Evolutionary conservation across 78 protist species (phyloP).

Genomic region (Dictyostelium purpureum): DNA sequence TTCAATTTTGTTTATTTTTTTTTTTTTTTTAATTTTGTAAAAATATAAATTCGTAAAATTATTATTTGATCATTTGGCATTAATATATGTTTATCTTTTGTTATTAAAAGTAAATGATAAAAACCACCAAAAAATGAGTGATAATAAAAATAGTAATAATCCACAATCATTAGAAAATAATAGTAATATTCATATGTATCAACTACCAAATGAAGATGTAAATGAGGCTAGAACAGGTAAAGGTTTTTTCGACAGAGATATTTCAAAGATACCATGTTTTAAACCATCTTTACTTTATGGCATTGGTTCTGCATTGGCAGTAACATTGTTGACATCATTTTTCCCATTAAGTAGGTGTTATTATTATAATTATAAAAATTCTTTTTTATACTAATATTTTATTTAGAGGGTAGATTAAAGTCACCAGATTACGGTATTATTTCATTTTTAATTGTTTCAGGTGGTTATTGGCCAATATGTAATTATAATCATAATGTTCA

Average conservation of each 20-base stretch:
- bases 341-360: conserved; percentile 28
- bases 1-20: background rate
- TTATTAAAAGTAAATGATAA: too few relatives aligned
- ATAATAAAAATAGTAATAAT: background rate
- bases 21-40: background rate
- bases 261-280: conserved; percentile 48
- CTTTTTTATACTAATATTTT: background rate
- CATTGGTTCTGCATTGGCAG: conserved; percentile 44
- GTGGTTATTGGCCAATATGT: conserved; percentile 53
- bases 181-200: conserved; percentile 36
- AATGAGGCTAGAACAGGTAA: background rate
- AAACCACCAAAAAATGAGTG: conserved; percentile 12
- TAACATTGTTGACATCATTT: background rate
- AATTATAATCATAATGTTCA: conserved; percentile 57
- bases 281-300: conserved; percentile 48
- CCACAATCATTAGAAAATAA: conserved; percentile 25
- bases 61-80: background rate
- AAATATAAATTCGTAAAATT: too few relatives aligned
- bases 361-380: background rate
- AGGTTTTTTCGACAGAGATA: background rate
- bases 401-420: background rate
- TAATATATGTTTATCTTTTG: background rate
- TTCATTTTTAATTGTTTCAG: conserved; percentile 42
- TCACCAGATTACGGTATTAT: conserved; percentile 44
- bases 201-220: background rate